Base-by-base conservation (phyloP, 2,329 filamentous ascomycete genomes). In the Exophiala oligosperma region DNA sequence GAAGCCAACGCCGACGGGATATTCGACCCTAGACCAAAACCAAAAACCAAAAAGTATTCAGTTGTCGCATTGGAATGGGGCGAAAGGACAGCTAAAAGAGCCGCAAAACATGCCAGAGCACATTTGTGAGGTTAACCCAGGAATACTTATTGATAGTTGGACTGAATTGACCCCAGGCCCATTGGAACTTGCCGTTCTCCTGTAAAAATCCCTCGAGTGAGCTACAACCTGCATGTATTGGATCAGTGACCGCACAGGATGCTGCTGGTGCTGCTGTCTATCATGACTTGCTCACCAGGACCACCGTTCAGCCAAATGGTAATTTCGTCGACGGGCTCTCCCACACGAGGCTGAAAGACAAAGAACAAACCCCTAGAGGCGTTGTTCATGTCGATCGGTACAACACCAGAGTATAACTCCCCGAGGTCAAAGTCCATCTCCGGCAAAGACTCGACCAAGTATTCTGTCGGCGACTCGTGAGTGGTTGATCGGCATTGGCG, bases 71-170 rank as follows among this genome's bases (percentile, higher is more conserved):
- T 17, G 17, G 17, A 17, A 17, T 17, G 17, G 17, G 17, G 17
- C 17, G 17, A 17, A 17, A 17, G 17, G 17, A 17, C 17, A 17
- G 17, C 17, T 17, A 17, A 17, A 17, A 17, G 17, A 17, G 17
- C 17, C 17, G 17, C 17, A 17, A 17, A 17, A 17, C 17, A 17
- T 17, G 1, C 17, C 17, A 66, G 14, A 66, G 69, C 28, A 78
- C 69, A 58, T 78, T 78, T 2, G 76, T 77, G 37, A 77, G 57
- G 52, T 75, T 75, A 17, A 66, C 65, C 70, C 17, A 73, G 2
- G 64, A 62, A 35, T 70, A 73, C 2, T 52, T 64, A 58, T 66
- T 73, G 61, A 56, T 63, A 28, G 61, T 65, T 55, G 64, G 69
- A 47, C 17, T 59, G 61, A 52, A 66, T 43, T 49, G 62, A 8